These are phyloP conservation scores for Colletotrichum destructivum DNA, from an alignment of 2,329 filamentous ascomycete genomes.

Conservation along the genomic window DNA sequence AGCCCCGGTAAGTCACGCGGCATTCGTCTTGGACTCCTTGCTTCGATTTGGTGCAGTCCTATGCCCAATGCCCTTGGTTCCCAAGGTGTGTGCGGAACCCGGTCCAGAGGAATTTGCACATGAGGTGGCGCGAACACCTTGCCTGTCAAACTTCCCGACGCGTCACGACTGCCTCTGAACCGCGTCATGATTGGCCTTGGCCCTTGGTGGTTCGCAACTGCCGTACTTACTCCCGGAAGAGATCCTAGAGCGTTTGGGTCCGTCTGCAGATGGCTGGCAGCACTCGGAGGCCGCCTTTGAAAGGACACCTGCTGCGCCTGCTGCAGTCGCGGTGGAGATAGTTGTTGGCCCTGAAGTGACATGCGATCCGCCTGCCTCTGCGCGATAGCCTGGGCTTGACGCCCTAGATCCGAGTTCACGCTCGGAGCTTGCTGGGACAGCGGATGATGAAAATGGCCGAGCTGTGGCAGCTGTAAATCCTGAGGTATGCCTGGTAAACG, in stretches of 20 bases:
- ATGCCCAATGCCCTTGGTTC: slow-evolving; percentile 59
- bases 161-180: slow-evolving; percentile 1
- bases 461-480: not conserved
- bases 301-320: slow-evolving; percentile 3
- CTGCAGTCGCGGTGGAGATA: not conserved
- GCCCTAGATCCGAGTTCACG: slow-evolving; percentile 5
- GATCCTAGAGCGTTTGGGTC: not conserved
- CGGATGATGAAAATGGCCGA: not conserved
- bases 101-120: slow-evolving; percentile 45
- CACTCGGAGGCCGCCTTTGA: not conserved
- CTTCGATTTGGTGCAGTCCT: slow-evolving; percentile 62
- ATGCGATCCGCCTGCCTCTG: not conserved
- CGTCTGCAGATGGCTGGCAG: not conserved
- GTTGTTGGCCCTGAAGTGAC: slow-evolving; percentile 12
- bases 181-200: not conserved
- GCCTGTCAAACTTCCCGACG: slow-evolving; percentile 26
- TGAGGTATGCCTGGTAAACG: not conserved
- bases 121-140: slow-evolving; percentile 45
- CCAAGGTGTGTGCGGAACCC: slow-evolving; percentile 59
- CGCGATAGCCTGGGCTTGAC: slow-evolving; percentile 6
- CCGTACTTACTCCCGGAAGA: not conserved
- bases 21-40: slow-evolving; percentile 65
- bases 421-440: slow-evolving; percentile 9
- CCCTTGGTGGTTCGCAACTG: not conserved
- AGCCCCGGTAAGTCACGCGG: slow-evolving; percentile 44